phyloP scores from a whole-genome alignment of 176 grass and related monocot genomes.

The Paspalum notatum region DNA sequence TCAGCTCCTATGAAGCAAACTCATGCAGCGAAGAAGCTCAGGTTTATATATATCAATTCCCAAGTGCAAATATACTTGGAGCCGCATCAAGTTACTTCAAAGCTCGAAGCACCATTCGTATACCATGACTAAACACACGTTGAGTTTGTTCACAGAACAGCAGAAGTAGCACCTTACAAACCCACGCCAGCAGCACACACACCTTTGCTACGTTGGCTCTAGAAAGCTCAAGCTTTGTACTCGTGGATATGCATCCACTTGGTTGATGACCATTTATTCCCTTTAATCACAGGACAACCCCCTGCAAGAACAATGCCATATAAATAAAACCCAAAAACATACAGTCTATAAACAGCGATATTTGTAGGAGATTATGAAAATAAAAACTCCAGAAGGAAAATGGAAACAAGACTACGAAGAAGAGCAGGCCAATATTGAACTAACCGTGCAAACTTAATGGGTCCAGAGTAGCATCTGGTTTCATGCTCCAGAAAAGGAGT shows the following conservation, averaged over 20 bases:
- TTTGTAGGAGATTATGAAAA: background rate
- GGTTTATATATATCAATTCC: conserved; percentile 1
- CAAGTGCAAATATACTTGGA: background rate
- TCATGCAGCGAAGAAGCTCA: background rate
- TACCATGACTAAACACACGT: background rate
- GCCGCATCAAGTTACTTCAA: background rate
- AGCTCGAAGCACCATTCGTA: background rate
- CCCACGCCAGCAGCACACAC: background rate
- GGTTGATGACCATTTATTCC: conserved; percentile 97
- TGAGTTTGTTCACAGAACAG: background rate
- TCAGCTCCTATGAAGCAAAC: background rate
- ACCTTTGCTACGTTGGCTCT: conserved; percentile 28
- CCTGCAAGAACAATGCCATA: conserved; percentile 42
- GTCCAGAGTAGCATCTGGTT: conserved; percentile 79
- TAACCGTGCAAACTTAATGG: conserved; percentile 93
- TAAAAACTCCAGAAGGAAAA: background rate
- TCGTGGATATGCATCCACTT: conserved; percentile 90
- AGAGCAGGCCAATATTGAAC: background rate
- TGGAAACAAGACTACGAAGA: background rate
- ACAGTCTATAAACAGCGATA: background rate
- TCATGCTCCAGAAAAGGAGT: conserved; percentile 95
- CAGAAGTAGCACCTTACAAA: conserved; percentile 3
- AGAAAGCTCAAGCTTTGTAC: conserved; percentile 60
- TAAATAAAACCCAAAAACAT: background rate
- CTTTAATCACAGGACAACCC: conserved; percentile 81